Conservation (phyloP, 2,329 filamentous ascomycete species). For the Leptosphaerulina australis region DNA sequence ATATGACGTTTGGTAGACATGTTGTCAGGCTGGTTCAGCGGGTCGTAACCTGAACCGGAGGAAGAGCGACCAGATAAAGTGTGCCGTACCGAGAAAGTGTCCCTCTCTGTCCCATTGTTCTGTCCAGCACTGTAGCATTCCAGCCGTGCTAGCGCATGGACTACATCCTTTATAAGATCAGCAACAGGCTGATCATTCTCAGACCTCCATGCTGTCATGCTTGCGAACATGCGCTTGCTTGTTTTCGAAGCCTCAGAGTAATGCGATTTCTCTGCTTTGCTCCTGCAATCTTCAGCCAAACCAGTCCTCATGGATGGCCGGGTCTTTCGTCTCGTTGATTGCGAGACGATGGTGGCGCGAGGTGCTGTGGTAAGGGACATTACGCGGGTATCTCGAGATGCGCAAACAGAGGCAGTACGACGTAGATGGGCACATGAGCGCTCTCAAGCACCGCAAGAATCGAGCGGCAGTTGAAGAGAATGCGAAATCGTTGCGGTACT, state of each 20-base stretch:
- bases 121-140: conserved; percentile 32
- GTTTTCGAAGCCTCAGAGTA: conserved; percentile 17
- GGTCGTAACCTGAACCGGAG: conserved; percentile 27
- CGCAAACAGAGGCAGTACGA: conserved; percentile 45
- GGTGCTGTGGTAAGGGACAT: conserved; percentile 45
- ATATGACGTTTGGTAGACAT: conserved; percentile 11
- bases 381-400: conserved; percentile 42
- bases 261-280: conserved; percentile 20
- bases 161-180: conserved; percentile 34
- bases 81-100: conserved; percentile 43
- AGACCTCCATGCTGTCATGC: conserved; percentile 28
- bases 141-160: conserved; percentile 39
- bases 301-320: conserved; percentile 44
- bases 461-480: conserved; percentile 22
- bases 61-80: conserved; percentile 29
- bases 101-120: conserved; percentile 21
- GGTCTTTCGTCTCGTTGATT: conserved; percentile 42
- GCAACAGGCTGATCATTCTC: conserved; percentile 34
- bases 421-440: conserved; percentile 48
- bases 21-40: conserved; percentile 15
- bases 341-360: conserved; percentile 39
- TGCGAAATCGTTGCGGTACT: background rate
- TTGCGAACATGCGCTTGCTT: conserved; percentile 23
- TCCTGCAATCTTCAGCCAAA: conserved; percentile 36
- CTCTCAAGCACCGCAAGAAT: conserved; percentile 36